Evolutionary conservation across 306 rosid genomes (phyloP).

Genomic region (Betula pendula): DNA sequence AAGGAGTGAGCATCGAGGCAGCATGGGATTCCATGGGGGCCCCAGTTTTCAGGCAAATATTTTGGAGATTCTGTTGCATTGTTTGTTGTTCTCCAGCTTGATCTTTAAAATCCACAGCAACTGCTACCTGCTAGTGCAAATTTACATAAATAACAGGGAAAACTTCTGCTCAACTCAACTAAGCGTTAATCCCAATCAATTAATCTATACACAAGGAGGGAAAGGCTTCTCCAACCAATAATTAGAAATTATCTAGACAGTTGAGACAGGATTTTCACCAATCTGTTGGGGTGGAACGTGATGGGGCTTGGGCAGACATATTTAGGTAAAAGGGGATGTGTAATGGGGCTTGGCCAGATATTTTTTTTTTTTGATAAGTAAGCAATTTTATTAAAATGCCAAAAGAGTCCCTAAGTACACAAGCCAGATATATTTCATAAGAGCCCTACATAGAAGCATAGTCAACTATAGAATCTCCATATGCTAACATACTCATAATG

Average conservation of each 20-base stretch:
- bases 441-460: neutral
- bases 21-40: constrained; percentile 99
- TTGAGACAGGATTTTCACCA: neutral
- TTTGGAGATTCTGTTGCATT: constrained; percentile 98
- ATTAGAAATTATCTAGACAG: neutral
- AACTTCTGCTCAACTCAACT: neutral
- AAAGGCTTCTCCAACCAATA: neutral
- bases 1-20: constrained; percentile 81
- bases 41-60: constrained; percentile 92
- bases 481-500: neutral
- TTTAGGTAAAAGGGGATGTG: neutral
- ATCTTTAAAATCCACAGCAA: constrained; percentile 92
- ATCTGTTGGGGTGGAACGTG: neutral
- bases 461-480: neutral
- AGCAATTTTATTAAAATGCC: no score
- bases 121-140: constrained; percentile 71
- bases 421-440: neutral
- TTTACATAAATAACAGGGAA: constrained; percentile 20
- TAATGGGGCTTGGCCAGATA: neutral
- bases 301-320: neutral
- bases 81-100: constrained; percentile 98
- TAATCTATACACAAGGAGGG: neutral
- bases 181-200: neutral
- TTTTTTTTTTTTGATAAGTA: no score
- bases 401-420: no score